Evolutionary conservation across 257 asterid species (phyloP).

Genomic region (Jacaranda mimosifolia): DNA sequence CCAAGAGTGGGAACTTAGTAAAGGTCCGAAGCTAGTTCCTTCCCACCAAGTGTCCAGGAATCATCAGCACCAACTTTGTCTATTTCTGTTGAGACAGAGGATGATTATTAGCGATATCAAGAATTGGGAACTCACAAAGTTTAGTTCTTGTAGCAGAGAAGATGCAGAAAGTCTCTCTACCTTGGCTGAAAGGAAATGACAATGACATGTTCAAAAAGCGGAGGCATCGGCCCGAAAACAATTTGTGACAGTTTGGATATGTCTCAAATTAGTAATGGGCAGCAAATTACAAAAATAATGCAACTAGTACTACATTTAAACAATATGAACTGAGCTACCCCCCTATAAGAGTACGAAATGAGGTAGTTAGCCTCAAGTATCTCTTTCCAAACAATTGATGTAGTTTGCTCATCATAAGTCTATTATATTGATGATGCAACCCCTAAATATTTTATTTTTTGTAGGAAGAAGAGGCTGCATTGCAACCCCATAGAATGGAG

Average conservation of each 20-base stretch:
- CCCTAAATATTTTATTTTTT: slow-evolving; percentile 31
- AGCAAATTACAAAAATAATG: slow-evolving; percentile 49
- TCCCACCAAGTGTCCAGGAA: slow-evolving; percentile 67
- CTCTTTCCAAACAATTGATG: background rate
- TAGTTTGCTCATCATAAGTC: slow-evolving; percentile 2
- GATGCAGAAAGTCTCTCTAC: slow-evolving; percentile 82
- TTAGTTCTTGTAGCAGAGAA: slow-evolving; percentile 65
- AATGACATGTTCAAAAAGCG: slow-evolving; percentile 75
- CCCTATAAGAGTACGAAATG: slow-evolving; percentile 78
- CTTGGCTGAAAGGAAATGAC: slow-evolving; percentile 64
- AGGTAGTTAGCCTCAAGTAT: slow-evolving; percentile 62
- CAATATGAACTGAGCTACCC: slow-evolving; percentile 62
- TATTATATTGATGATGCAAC: slow-evolving; percentile 9
- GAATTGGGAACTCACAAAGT: slow-evolving; percentile 55
- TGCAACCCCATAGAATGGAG: slow-evolving; percentile 95
- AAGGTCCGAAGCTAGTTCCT: slow-evolving; percentile 72
- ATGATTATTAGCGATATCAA: slow-evolving; percentile 59
- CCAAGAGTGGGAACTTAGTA: slow-evolving; percentile 80
- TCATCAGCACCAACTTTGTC: slow-evolving; percentile 60
- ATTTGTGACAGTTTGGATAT: slow-evolving; percentile 52
- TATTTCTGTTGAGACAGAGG: slow-evolving; percentile 64
- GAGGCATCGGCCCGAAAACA: slow-evolving; percentile 59
- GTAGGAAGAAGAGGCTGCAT: slow-evolving; percentile 96
- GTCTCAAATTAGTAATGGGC: slow-evolving; percentile 57
- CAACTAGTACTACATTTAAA: slow-evolving; percentile 56